Percentiles rank a stretch among this genome's conserved stretches.
phyloP scores from a whole-genome alignment of 2,329 filamentous ascomycete species.

The Colletotrichum endophyticum region DNA sequence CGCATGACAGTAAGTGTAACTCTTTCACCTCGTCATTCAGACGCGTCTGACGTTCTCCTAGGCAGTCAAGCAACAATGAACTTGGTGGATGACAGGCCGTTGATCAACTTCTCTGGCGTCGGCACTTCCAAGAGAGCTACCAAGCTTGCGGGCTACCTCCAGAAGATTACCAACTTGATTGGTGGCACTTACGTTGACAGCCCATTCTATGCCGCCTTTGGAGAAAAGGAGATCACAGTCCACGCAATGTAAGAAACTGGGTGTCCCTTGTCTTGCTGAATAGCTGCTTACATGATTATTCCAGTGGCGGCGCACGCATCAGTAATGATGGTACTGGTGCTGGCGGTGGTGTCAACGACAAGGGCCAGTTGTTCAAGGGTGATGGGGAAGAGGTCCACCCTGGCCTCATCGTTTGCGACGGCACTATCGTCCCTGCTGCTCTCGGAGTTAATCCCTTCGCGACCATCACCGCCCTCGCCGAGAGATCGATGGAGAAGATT shows the following conservation, averaged over 20 bases:
- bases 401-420: constrained; percentile 68
- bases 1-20: constrained; percentile 56
- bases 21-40: neutral
- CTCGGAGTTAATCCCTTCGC: constrained; percentile 72
- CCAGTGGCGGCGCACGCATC: constrained; percentile 63
- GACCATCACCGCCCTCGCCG: constrained; percentile 72
- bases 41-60: neutral
- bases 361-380: constrained; percentile 64
- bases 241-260: constrained; percentile 59
- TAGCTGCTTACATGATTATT: constrained; percentile 14
- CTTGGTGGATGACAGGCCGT: constrained; percentile 62
- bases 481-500: constrained; percentile 62
- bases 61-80: constrained; percentile 63
- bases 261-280: fast-evolving
- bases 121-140: constrained; percentile 59
- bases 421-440: constrained; percentile 63
- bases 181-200: constrained; percentile 65
- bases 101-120: constrained; percentile 64
- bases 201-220: constrained; percentile 60
- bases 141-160: constrained; percentile 56
- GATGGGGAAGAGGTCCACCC: constrained; percentile 52
- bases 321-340: constrained; percentile 59
- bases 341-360: constrained; percentile 65
- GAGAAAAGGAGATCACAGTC: constrained; percentile 65
- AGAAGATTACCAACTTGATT: constrained; percentile 58